These are phyloP conservation scores for Dictyostelium intermedium DNA, from an alignment of 78 protist genomes.

Conservation along the genomic window DNA sequence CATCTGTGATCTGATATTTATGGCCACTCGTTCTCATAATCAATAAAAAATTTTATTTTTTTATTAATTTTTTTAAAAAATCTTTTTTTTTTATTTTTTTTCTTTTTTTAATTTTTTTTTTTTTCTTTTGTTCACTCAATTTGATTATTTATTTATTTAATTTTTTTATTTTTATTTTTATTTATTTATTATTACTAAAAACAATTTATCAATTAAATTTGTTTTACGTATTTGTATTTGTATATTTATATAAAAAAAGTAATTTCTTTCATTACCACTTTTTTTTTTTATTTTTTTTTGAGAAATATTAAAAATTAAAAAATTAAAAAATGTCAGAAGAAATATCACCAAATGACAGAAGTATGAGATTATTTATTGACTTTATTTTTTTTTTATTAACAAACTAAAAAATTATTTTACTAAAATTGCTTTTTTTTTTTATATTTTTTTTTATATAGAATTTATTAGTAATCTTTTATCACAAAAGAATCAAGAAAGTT, in stretches of 20 bases:
- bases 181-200: neutral
- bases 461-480: constrained; percentile 3
- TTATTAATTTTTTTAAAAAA: neutral
- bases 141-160: neutral
- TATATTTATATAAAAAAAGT: neutral
- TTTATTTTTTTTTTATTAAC: neutral
- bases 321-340: constrained; percentile 23
- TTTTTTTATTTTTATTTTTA: too few relatives aligned
- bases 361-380: neutral
- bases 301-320: neutral
- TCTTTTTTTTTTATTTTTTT: neutral
- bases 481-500: constrained; percentile 54
- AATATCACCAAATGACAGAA: constrained; percentile 56
- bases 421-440: neutral
- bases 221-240: neutral
- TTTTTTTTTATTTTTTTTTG: neutral
- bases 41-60: neutral
- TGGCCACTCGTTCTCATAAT: neutral
- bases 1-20: neutral
- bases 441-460: neutral
- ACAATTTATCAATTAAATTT: neutral
- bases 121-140: neutral
- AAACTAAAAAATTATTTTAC: neutral
- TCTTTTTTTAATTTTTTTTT: neutral
- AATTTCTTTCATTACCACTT: neutral